Percentiles rank a stretch among this genome's conserved stretches.
phyloP scores from a whole-genome alignment of 305 asterid genomes.

The Euphrasia arctica region DNA sequence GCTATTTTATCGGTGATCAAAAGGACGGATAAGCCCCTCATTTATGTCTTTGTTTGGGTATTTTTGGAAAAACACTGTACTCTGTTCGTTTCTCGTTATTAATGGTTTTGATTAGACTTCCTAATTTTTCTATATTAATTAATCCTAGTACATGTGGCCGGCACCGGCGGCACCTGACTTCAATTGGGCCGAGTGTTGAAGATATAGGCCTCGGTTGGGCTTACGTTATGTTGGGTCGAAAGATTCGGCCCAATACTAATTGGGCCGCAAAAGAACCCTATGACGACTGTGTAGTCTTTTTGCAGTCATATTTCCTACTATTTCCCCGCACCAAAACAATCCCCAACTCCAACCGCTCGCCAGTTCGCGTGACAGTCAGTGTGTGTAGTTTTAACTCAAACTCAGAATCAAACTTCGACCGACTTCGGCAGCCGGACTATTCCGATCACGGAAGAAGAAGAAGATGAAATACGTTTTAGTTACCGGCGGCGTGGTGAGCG shows the following conservation, averaged over 20 bases:
- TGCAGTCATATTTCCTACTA: too few species aligned
- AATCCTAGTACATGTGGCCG: too few species aligned
- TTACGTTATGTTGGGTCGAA: background rate
- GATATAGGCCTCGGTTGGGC: background rate
- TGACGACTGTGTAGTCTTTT: too few species aligned
- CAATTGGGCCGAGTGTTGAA: background rate
- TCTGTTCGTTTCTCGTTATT: too few species aligned
- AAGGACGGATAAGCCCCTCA: slow-evolving; percentile 22
- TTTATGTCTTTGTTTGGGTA: slow-evolving; percentile 19
- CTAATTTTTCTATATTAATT: too few species aligned
- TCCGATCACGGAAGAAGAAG: background rate
- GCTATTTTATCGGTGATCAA: background rate
- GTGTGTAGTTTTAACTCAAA: background rate
- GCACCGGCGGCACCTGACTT: background rate
- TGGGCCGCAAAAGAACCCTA: background rate
- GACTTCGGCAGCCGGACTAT: too few species aligned
- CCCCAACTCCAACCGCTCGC: too few species aligned
- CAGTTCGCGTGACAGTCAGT: background rate
- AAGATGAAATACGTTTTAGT: slow-evolving; percentile 85
- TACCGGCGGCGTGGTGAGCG: slow-evolving; percentile 98
- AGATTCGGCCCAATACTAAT: background rate
- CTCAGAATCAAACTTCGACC: background rate
- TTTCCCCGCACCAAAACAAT: too few species aligned
- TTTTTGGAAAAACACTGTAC: background rate
- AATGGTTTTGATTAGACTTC: too few species aligned